A percentile compares a stretch with the other conserved stretches of the same genome.
Evolutionary conservation across 139 green algal genomes (phyloP).

Genomic region (Trebouxia sp.): DNA sequence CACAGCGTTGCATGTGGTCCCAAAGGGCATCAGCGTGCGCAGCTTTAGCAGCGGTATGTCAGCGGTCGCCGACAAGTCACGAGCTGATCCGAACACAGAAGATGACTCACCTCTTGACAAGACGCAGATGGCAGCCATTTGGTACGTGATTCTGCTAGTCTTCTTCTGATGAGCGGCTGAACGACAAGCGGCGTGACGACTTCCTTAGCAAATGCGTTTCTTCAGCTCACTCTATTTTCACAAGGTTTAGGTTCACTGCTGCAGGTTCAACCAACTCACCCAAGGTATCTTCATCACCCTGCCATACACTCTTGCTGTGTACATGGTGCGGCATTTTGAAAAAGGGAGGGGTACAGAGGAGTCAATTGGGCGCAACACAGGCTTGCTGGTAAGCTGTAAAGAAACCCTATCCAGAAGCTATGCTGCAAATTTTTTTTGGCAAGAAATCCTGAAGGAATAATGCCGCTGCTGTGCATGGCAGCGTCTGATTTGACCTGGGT

Average conservation of each 20-base stretch:
- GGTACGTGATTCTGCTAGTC: neutral
- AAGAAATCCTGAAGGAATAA: neutral
- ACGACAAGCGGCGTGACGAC: too few species aligned
- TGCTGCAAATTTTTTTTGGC: neutral
- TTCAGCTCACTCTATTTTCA: too few species aligned
- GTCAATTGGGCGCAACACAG: constrained; percentile 11
- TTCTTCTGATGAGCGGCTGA: too few species aligned
- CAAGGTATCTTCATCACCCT: constrained; percentile 24
- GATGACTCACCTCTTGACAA: constrained; percentile 7
- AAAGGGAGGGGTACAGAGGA: neutral
- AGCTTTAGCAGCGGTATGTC: too few species aligned
- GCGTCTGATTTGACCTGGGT: too few species aligned
- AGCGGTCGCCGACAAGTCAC: too few species aligned
- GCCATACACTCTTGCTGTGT: constrained; percentile 24
- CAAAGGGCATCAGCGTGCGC: too few species aligned
- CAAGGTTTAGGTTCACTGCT: neutral
- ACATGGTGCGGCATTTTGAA: constrained; percentile 27
- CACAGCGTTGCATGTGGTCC: too few species aligned
- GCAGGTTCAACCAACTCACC: constrained; percentile 16
- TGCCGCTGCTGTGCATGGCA: neutral
- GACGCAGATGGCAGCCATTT: constrained; percentile 7
- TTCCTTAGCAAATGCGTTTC: too few species aligned
- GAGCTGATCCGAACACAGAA: neutral
- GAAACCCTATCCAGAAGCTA: neutral
- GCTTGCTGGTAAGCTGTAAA: neutral